Evolutionary conservation across 75 land plant genomes (phyloP).

Genomic region (Azolla pinnata): DNA sequence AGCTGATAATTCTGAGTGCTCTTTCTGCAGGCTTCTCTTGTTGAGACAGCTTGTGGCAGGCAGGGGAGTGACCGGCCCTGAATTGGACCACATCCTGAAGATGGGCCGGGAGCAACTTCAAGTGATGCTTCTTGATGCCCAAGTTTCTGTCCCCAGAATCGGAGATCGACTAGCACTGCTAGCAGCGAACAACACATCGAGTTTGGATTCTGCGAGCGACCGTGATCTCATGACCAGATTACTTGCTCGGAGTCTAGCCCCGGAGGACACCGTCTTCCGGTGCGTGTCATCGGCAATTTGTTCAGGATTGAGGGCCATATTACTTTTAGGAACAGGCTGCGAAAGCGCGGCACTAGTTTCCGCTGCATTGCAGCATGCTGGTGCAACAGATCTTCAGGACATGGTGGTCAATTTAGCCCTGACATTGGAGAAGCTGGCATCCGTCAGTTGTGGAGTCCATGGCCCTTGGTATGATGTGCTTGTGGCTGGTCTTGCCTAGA

Average conservation of each 20-base stretch:
- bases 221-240: slow-evolving; percentile 47
- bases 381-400: slow-evolving; percentile 37
- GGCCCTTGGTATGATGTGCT: slow-evolving; percentile 78
- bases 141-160: slow-evolving; percentile 18
- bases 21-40: slow-evolving; percentile 50
- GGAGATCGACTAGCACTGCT: slow-evolving; percentile 22
- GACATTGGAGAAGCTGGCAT: slow-evolving; percentile 37
- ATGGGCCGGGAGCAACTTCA: slow-evolving; percentile 18
- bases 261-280: slow-evolving; percentile 59
- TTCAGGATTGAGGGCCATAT: slow-evolving; percentile 44
- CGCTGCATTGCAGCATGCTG: slow-evolving; percentile 49
- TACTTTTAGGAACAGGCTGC: slow-evolving; percentile 48
- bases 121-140: slow-evolving; percentile 12
- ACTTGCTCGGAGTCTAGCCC: slow-evolving; percentile 53
- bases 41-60: slow-evolving; percentile 52
- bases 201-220: slow-evolving; percentile 20
- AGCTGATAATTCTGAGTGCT: too few relatives aligned
- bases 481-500: too few relatives aligned
- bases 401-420: slow-evolving; percentile 37
- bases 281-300: slow-evolving; percentile 49
- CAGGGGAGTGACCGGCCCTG: slow-evolving; percentile 9
- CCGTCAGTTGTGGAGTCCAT: slow-evolving; percentile 51
- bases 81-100: slow-evolving; percentile 22
- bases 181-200: background rate
- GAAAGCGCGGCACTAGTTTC: slow-evolving; percentile 49